These are phyloP conservation scores for Dothiorella sarmentorum DNA, from an alignment of 2,329 filamentous ascomycete genomes.

Conservation along the genomic window DNA sequence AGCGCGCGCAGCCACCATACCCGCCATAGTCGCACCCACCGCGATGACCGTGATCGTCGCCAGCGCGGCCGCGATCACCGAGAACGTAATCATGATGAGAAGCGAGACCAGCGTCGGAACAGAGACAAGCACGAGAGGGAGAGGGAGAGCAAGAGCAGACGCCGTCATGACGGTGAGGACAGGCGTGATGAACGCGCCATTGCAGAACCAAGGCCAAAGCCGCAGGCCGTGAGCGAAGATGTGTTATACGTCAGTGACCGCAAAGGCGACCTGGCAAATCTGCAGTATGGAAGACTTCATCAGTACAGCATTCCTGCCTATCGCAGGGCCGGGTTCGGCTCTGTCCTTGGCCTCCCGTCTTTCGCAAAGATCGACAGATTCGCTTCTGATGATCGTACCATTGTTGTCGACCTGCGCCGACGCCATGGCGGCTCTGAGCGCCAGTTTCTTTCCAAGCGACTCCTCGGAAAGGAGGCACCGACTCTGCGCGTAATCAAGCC, in stretches of 20 bases:
- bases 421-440: constrained; percentile 45
- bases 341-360: constrained; percentile 63
- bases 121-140: not conserved
- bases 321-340: constrained; percentile 63
- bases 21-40: not conserved
- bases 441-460: constrained; percentile 39
- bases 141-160: not conserved
- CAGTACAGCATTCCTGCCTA: constrained; percentile 70
- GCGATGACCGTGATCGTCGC: not conserved
- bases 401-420: constrained; percentile 33
- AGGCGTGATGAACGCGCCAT: not conserved
- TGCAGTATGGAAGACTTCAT: constrained; percentile 71
- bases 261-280: constrained; percentile 72
- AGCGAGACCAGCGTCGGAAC: not conserved
- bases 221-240: not conserved
- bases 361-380: constrained; percentile 65
- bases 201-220: not conserved
- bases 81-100: not conserved
- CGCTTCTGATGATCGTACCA: constrained; percentile 51
- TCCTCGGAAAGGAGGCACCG: constrained; percentile 26
- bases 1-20: not conserved
- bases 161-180: not conserved
- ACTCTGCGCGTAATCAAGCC: constrained; percentile 28
- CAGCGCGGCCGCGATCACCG: constrained; percentile 2
- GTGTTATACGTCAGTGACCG: constrained; percentile 57